phyloP scores from a whole-genome alignment of 805 yeast genomes.

The Candida hispaniensis region DNA sequence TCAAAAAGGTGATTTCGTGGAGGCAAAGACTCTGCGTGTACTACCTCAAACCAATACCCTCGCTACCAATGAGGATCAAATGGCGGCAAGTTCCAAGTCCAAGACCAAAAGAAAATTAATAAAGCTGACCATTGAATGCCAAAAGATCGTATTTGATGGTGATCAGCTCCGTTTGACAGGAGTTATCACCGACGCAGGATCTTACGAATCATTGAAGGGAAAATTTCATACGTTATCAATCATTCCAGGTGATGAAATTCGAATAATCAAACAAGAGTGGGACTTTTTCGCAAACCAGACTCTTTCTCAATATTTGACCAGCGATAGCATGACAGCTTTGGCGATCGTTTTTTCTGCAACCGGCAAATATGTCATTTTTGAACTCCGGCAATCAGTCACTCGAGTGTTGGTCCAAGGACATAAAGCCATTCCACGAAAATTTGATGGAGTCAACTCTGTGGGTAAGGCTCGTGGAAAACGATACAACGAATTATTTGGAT shows the following conservation, averaged over 20 bases:
- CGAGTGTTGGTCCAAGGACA: conserved; percentile 15
- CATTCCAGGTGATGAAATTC: conserved; percentile 14
- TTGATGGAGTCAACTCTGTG: conserved; percentile 12
- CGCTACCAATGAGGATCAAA: conserved; percentile 10
- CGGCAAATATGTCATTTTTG: conserved; percentile 10
- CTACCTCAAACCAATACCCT: conserved; percentile 14
- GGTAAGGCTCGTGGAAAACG: conserved; percentile 14
- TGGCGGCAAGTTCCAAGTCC: conserved; percentile 8
- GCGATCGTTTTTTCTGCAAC: conserved; percentile 13
- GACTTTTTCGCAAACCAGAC: conserved; percentile 13
- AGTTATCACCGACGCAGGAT: conserved; percentile 12
- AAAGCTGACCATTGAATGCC: conserved; percentile 2
- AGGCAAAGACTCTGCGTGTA: conserved; percentile 14
- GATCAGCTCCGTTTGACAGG: conserved; percentile 15
- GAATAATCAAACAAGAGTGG: conserved; percentile 9
- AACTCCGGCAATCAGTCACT: conserved; percentile 10
- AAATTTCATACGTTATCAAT: conserved; percentile 12
- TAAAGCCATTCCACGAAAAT: conserved; percentile 15
- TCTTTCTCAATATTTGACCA: conserved; percentile 8
- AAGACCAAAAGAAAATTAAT: conserved; percentile 10
- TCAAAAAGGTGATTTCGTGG: conserved; percentile 10
- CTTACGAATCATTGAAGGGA: conserved; percentile 6
- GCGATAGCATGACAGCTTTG: conserved; percentile 10
- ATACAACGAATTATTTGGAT: conserved; percentile 13
- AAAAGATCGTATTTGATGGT: conserved; percentile 13